Evolutionary conservation across 208 protist genomes (phyloP).

Genomic region (Angomonas desouzai): DNA sequence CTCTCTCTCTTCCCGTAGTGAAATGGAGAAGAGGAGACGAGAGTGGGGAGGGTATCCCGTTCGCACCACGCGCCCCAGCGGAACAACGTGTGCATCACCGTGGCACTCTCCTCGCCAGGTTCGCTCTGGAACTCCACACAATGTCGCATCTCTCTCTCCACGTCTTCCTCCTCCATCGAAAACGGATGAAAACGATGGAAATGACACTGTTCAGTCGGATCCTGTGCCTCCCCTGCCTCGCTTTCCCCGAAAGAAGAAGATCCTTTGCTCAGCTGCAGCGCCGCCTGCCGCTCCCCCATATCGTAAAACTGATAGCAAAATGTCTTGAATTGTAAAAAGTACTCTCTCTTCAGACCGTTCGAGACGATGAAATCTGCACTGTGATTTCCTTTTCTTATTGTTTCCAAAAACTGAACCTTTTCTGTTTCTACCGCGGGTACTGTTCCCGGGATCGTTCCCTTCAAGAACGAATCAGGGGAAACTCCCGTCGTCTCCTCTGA

Average conservation of each 20-base stretch:
- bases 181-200: not conserved
- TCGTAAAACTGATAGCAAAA: slow-evolving; percentile 26
- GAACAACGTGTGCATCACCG: not conserved
- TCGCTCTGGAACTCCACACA: not conserved
- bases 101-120: not conserved
- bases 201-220: not conserved
- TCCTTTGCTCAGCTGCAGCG: not conserved
- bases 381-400: not conserved
- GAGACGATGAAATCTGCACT: slow-evolving; percentile 1
- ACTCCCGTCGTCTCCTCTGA: too few relatives aligned
- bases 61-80: slow-evolving; percentile 2
- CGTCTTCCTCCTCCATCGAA: not conserved
- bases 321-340: slow-evolving; percentile 30
- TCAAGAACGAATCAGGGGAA: too few relatives aligned
- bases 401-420: not conserved
- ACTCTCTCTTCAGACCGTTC: slow-evolving; percentile 25
- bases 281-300: not conserved
- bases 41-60: not conserved
- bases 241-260: too few relatives aligned
- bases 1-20: not conserved
- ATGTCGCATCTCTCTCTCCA: not conserved
- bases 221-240: too few relatives aligned
- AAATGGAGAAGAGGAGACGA: not conserved
- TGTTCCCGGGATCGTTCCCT: too few relatives aligned
- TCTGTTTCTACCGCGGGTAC: too few relatives aligned